Evolutionary conservation across 768 basidiomycete genomes (phyloP).

Genomic region (Pleurotus tuoliensis): DNA sequence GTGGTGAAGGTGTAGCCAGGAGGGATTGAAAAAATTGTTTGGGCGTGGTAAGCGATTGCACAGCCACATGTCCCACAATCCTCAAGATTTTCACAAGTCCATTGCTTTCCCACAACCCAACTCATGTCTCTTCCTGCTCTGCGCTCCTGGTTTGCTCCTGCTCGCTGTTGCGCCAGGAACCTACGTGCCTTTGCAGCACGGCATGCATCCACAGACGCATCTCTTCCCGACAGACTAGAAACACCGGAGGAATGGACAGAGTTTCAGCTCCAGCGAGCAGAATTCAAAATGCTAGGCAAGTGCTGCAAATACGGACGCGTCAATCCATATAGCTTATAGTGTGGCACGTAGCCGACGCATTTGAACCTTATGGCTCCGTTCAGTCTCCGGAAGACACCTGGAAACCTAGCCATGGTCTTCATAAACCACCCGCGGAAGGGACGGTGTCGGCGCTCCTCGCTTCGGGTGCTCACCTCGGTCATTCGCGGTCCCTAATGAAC

Average conservation of each 20-base stretch:
- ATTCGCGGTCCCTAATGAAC: constrained; percentile 79
- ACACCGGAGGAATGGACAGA: constrained; percentile 61
- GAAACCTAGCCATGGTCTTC: constrained; percentile 68
- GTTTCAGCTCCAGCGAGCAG: constrained; percentile 56
- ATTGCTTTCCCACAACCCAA: constrained; percentile 16
- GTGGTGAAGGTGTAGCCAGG: constrained; percentile 26
- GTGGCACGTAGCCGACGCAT: constrained; percentile 46
- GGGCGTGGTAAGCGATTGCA: constrained; percentile 52
- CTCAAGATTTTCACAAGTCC: constrained; percentile 28
- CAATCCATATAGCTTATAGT: constrained; percentile 14
- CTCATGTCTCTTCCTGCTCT: constrained; percentile 17
- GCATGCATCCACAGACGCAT: constrained; percentile 24
- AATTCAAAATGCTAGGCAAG: constrained; percentile 53
- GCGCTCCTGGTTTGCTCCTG: constrained; percentile 33
- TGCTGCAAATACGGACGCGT: constrained; percentile 8
- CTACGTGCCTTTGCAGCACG: constrained; percentile 7
- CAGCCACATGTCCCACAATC: constrained; percentile 34
- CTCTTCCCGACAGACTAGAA: constrained; percentile 27
- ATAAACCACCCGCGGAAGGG: constrained; percentile 52
- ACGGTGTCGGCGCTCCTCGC: constrained; percentile 90
- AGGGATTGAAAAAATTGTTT: constrained; percentile 43
- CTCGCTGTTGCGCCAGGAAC: constrained; percentile 25
- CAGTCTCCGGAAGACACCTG: constrained; percentile 64
- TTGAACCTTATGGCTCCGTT: constrained; percentile 74
- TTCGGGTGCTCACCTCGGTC: constrained; percentile 91